These are phyloP conservation scores for Dalbergia cochinchinensis DNA, from an alignment of 306 rosid genomes.

Conservation along the genomic window DNA sequence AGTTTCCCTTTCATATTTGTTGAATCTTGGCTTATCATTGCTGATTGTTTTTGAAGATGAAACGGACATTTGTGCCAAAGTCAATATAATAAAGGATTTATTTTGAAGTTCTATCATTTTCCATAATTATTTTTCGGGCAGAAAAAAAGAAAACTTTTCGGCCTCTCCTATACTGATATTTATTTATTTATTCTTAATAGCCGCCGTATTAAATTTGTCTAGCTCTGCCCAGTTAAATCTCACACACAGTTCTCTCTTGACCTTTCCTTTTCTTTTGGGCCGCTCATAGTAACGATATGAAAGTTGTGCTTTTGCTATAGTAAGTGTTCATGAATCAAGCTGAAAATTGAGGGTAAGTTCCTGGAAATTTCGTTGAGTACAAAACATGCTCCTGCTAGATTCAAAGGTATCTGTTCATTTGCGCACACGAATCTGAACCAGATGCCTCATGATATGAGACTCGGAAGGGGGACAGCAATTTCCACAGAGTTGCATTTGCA, in stretches of 20 bases:
- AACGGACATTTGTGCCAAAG: too few relatives aligned
- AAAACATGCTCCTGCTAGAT: conserved; percentile 19
- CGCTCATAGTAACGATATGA: neutral
- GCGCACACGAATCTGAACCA: conserved; percentile 28
- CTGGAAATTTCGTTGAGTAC: conserved; percentile 32
- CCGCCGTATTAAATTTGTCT: neutral
- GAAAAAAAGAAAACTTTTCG: too few relatives aligned
- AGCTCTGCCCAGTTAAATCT: neutral
- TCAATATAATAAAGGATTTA: too few relatives aligned
- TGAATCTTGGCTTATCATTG: too few relatives aligned
- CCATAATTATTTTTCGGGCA: too few relatives aligned
- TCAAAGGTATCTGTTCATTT: conserved; percentile 31
- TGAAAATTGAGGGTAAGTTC: conserved; percentile 29
- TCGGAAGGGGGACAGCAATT: conserved; percentile 6
- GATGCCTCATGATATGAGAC: conserved; percentile 28
- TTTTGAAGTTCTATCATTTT: too few relatives aligned
- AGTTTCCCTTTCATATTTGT: too few relatives aligned
- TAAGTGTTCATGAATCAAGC: neutral
- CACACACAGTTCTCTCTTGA: neutral
- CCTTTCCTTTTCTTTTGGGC: neutral
- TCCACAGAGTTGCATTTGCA: conserved; percentile 37
- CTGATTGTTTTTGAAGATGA: too few relatives aligned
- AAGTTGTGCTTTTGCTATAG: neutral
- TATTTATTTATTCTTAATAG: too few relatives aligned
- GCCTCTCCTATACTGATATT: too few relatives aligned